Evolutionary conservation across 495 filamentous ascomycete genomes (phyloP), one percentile per base, ranked within the genome.

Genomic region (Podospora appendiculata): DNA sequence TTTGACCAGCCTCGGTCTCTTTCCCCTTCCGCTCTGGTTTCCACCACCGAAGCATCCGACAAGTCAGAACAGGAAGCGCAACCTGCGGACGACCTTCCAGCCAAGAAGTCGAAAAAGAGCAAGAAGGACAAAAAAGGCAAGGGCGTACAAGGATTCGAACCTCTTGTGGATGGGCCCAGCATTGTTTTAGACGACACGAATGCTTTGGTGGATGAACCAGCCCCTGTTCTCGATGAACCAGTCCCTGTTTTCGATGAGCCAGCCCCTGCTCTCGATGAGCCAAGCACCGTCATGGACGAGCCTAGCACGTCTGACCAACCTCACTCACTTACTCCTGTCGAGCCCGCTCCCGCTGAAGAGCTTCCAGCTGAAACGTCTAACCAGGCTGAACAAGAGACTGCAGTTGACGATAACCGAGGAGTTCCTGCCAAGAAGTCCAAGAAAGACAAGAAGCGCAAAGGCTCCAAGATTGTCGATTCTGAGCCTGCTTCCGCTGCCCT

Each of bases 201-300:
- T 25, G 2, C 25, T 25, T 25, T 25, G 25, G 25, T 25, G 25
- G 25, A 2, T 25, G 25, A 25, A 5, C 25, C 25, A 25, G 25
- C 25, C 5, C 25, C 25, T 25, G 25, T 25, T 5, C 25, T 25
- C 25, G 25, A 25, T 5, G 25, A 25, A 25, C 25, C 25, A 5
- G 25, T 5, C 5, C 25, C 57, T 35, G 58, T 6, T 18, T 17
- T 53, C 8, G 59, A 52, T 0, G 57, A 56, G 13, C 55, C 43
- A 13, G 57, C 63, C 42, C 44, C 56, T 53, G 51, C 40, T 36
- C 58, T 65, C 40, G 57, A 32, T 6, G 39, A 10, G 32, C 56
- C 57, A 45, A 66, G 50, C 11, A 55, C 57, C 33, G 58, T 6
- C 25, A 57, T 44, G 11, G 56, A 70, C 34, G 65, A 55, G 65